Evolutionary conservation across 345 rosid genomes (phyloP), one percentile per base, ranked within the genome.

Genomic region (Hibiscus syriacus): DNA sequence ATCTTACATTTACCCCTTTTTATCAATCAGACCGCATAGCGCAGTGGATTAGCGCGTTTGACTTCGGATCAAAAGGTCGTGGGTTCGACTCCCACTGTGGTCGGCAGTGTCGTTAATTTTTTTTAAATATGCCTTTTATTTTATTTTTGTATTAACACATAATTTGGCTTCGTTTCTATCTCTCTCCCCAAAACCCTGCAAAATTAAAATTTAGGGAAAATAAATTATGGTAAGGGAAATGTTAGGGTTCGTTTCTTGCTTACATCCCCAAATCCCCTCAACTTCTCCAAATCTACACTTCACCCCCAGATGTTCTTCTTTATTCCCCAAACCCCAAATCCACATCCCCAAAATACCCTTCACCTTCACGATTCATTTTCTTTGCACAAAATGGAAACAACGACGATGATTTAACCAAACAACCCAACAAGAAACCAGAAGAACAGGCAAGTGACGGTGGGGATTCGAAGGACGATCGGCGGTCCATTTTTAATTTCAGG

Each of bases 11-110:
- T n/a, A n/a, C n/a, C n/a, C n/a, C n/a, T n/a, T n/a, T n/a, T n/a
- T n/a, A n/a, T n/a, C n/a, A n/a, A n/a, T n/a, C n/a, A n/a, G 81
- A 80, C 85, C 86, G 93, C 96, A 86, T 87, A 89, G 98, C 90
- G 92, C 90, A 89, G 90, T 86, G 90, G 90, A 89, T 89, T 87
- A 86, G 96, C 90, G 92, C 92, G 90, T 92, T 82, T 88, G 88
- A 88, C 93, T 83, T 88, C 88, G 93, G 90, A 83, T 90, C 90
- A 87, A 80, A 84, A 90, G 97, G 97, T 67, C 61, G 34, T 72
- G 79, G 79, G 78, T 78, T 78, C 79, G 79, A 75, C 74, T 74
- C 81, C 81, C 76, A 72, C 74, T 74, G 74, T 70, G 78, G 78
- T 43, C 54, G 67, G n/a, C n/a, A n/a, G n/a, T n/a, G n/a, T n/a